These are phyloP conservation scores for Aspergillus conjunctus DNA, from an alignment of 495 filamentous ascomycete genomes.

Conservation along the genomic window DNA sequence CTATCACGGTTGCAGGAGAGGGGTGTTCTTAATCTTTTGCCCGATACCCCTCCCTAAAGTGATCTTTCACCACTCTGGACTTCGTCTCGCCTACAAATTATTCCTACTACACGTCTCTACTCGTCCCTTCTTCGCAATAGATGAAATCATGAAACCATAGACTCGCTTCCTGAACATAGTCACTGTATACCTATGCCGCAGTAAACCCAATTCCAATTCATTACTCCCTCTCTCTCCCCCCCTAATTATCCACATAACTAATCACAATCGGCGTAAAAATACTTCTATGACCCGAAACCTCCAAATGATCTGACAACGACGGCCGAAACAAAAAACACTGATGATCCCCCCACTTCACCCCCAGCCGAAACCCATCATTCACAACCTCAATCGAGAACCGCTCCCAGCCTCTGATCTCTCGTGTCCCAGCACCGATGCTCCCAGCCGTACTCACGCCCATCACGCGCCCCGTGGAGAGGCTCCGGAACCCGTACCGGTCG, in stretches of 20 bases:
- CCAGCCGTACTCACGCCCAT: background rate
- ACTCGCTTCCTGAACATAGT: too few relatives aligned
- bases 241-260: background rate
- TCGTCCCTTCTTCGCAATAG: too few relatives aligned
- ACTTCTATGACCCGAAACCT: background rate
- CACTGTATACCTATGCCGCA: too few relatives aligned
- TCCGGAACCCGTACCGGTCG: background rate
- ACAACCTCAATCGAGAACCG: background rate
- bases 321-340: slow-evolving; percentile 1
- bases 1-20: too few relatives aligned
- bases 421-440: background rate
- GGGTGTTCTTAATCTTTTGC: too few relatives aligned
- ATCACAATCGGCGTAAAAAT: background rate
- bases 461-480: background rate
- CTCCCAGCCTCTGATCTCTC: background rate
- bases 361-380: background rate
- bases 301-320: slow-evolving; percentile 1
- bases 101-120: too few relatives aligned
- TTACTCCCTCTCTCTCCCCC: background rate
- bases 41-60: too few relatives aligned
- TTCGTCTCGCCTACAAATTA: too few relatives aligned
- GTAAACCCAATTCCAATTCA: too few relatives aligned
- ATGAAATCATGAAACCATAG: too few relatives aligned
- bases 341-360: background rate
- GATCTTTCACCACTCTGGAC: too few relatives aligned